Conservation (phyloP, 2,329 filamentous ascomycete species). For the Endoconidiophora laricicola region DNA sequence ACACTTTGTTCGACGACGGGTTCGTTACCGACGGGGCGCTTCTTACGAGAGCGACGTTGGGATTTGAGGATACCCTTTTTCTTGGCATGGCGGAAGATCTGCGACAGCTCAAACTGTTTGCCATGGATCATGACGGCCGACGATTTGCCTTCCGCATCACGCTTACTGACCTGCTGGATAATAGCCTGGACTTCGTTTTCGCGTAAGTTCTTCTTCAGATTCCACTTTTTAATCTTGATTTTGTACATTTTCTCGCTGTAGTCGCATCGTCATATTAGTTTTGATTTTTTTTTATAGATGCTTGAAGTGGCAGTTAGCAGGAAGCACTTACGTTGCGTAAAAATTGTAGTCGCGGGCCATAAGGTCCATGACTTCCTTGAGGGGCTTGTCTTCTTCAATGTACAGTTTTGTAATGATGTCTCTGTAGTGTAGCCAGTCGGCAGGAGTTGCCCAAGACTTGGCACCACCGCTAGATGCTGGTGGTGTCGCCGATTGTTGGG, state of each 20-base stretch:
- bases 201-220: constrained; percentile 12
- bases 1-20: constrained; percentile 6
- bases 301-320: neutral
- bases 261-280: neutral
- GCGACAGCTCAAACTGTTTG: constrained; percentile 10
- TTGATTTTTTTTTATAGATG: neutral
- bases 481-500: constrained; percentile 1
- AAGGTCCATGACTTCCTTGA: constrained; percentile 12
- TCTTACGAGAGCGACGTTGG: constrained; percentile 11
- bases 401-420: constrained; percentile 11
- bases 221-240: constrained; percentile 13
- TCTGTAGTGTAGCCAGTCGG: constrained; percentile 10
- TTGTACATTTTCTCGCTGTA: constrained; percentile 13
- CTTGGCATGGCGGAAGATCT: constrained; percentile 12
- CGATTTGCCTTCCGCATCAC: constrained; percentile 9
- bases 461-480: neutral
- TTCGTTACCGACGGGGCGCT: constrained; percentile 4
- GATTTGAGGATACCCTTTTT: constrained; percentile 12
- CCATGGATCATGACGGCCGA: constrained; percentile 11
- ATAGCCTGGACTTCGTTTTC: constrained; percentile 12
- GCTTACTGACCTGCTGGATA: constrained; percentile 8
- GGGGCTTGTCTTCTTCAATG: constrained; percentile 11
- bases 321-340: constrained; percentile 11
- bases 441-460: constrained; percentile 12
- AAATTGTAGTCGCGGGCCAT: constrained; percentile 11